A percentile compares a stretch with the other conserved stretches of the same genome.
phyloP scores from a whole-genome alignment of 2,329 filamentous ascomycete genomes.

The Fusarium sp. region DNA sequence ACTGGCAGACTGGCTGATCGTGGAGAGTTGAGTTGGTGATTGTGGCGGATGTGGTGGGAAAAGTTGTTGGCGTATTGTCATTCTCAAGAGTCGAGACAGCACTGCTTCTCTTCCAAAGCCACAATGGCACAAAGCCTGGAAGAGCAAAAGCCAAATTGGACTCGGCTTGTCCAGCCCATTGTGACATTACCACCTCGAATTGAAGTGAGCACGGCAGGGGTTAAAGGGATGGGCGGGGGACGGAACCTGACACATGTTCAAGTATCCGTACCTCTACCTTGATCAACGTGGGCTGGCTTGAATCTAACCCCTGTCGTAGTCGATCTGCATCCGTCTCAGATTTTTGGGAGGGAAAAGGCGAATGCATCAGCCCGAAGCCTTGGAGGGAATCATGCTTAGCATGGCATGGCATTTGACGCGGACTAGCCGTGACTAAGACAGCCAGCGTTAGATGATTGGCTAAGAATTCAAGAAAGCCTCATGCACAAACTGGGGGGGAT shows the following conservation, averaged over 20 bases:
- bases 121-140: background rate
- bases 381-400: conserved; percentile 38
- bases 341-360: conserved; percentile 46
- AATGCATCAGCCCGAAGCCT: conserved; percentile 49
- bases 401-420: conserved; percentile 42
- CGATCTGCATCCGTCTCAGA: conserved; percentile 56
- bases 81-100: background rate
- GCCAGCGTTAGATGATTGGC: conserved; percentile 35
- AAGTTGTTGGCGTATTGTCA: background rate
- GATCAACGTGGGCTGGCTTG: conserved; percentile 36
- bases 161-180: conserved; percentile 31
- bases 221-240: conserved; percentile 41
- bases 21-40: conserved; percentile 13
- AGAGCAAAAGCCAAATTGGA: conserved; percentile 20
- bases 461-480: conserved; percentile 37
- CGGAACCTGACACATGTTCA: conserved; percentile 48
- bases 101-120: background rate
- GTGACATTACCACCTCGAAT: conserved; percentile 44
- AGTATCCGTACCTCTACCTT: conserved; percentile 48
- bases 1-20: conserved; percentile 19
- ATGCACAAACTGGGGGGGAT: conserved; percentile 46
- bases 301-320: conserved; percentile 47
- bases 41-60: background rate
- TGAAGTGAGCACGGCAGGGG: conserved; percentile 40
- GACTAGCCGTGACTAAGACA: conserved; percentile 41